Evolutionary conservation across 2,329 filamentous ascomycete species (phyloP).

Genomic region (Cryphonectria nitschkei): DNA sequence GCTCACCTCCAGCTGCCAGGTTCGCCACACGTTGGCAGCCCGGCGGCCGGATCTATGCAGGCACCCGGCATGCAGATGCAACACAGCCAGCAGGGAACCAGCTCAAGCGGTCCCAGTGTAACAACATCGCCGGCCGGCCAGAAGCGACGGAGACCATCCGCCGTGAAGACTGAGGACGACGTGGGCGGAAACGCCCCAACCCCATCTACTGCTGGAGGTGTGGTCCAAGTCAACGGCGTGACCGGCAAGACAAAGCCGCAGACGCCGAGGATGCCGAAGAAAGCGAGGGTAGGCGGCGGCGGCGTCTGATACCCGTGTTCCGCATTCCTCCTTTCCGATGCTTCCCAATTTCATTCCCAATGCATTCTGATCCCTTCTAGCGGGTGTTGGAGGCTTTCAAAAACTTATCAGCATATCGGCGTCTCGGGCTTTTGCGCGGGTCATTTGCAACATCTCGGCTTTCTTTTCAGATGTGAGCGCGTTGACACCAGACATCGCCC

Average conservation of each 20-base stretch:
- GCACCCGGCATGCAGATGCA: slow-evolving; percentile 69
- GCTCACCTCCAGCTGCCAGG: slow-evolving; percentile 65
- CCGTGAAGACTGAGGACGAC: slow-evolving; percentile 61
- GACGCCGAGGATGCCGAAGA: slow-evolving; percentile 61
- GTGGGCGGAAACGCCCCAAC: slow-evolving; percentile 52
- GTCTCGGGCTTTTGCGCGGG: slow-evolving; percentile 11
- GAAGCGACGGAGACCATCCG: slow-evolving; percentile 61
- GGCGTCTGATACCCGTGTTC: slow-evolving; percentile 28
- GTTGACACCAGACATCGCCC: background rate
- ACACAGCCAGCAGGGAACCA: slow-evolving; percentile 69
- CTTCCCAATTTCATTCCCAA: background rate
- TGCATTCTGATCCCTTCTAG: slow-evolving; percentile 17
- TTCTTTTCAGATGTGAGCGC: slow-evolving; percentile 7
- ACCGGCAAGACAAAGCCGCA: slow-evolving; percentile 55
- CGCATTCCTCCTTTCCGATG: slow-evolving; percentile 8
- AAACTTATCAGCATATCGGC: slow-evolving; percentile 22
- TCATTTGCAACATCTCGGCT: slow-evolving; percentile 6
- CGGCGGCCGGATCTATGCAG: slow-evolving; percentile 65
- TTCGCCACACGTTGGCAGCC: slow-evolving; percentile 65
- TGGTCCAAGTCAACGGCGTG: slow-evolving; percentile 56
- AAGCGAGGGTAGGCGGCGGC: slow-evolving; percentile 50
- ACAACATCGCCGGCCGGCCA: slow-evolving; percentile 68
- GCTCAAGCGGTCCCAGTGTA: slow-evolving; percentile 67
- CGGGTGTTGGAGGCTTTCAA: slow-evolving; percentile 22
- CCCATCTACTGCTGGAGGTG: slow-evolving; percentile 41